Conservation (phyloP, 805 yeast species). For the Sugiyamaella mastotermitis region DNA sequence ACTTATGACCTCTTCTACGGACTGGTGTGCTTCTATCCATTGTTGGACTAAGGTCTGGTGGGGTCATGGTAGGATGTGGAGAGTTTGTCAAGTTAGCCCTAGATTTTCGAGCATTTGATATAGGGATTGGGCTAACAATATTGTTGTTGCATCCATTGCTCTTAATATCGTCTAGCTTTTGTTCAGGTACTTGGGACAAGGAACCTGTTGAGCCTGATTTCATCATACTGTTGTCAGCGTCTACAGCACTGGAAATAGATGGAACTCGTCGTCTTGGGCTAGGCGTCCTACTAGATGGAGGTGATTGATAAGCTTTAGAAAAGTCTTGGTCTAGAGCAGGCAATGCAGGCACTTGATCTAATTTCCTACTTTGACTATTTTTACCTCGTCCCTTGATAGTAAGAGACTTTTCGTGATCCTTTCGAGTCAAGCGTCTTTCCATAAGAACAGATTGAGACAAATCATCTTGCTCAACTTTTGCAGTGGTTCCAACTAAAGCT, state of each 20-base stretch:
- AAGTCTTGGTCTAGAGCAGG: background rate
- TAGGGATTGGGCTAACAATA: too few species aligned
- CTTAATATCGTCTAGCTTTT: too few species aligned
- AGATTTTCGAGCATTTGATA: too few species aligned
- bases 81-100: too few species aligned
- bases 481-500: constrained; percentile 8
- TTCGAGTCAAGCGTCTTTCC: constrained; percentile 17
- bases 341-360: too few species aligned
- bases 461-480: background rate
- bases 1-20: constrained; percentile 6
- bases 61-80: background rate
- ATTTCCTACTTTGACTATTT: background rate
- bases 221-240: too few species aligned
- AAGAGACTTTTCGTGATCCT: constrained; percentile 20
- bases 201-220: too few species aligned
- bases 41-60: background rate
- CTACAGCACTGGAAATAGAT: background rate
- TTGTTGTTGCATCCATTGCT: too few species aligned
- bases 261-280: background rate
- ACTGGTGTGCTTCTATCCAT: constrained; percentile 2
- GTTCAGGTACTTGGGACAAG: too few species aligned
- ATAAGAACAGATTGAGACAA: background rate
- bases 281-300: background rate
- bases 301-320: background rate
- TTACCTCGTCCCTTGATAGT: constrained; percentile 18